These are phyloP conservation scores for Colletotrichum sublineola DNA, from an alignment of 2,329 filamentous ascomycete genomes.

Conservation along the genomic window DNA sequence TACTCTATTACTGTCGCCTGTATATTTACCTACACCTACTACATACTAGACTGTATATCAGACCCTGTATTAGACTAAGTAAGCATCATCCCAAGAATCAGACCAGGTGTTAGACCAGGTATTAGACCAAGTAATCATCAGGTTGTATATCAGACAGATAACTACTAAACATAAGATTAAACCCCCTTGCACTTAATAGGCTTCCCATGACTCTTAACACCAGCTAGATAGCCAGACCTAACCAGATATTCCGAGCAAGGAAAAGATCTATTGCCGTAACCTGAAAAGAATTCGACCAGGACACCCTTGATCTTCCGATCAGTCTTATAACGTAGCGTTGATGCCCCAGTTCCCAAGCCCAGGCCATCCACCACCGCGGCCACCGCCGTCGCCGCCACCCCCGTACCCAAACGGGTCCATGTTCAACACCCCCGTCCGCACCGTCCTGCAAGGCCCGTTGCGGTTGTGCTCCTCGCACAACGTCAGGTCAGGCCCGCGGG, in stretches of 20 bases:
- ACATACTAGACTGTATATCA: no score
- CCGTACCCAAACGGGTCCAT: slow-evolving; percentile 22
- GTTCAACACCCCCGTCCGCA: slow-evolving; percentile 15
- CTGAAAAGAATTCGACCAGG: slow-evolving; percentile 24
- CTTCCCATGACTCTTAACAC: no score
- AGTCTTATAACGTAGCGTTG: slow-evolving; percentile 26
- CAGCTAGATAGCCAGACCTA: no score
- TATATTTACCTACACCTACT: no score
- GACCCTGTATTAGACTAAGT: no score
- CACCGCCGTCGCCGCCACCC: background rate
- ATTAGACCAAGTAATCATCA: no score
- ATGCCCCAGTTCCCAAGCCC: slow-evolving; percentile 29
- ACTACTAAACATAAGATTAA: no score
- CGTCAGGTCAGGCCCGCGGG: slow-evolving; percentile 21
- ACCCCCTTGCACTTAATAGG: no score
- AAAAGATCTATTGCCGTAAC: background rate
- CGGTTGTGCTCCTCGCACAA: slow-evolving; percentile 34
- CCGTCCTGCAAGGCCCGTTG: background rate
- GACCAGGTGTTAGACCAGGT: no score
- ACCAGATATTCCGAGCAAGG: background rate
- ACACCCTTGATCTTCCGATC: slow-evolving; percentile 1
- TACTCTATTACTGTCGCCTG: no score
- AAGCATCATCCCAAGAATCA: no score
- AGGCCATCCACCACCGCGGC: slow-evolving; percentile 17
- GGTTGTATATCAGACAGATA: no score